Evolutionary conservation across 495 filamentous ascomycete species (phyloP), one percentile per base, ranked within the genome.

Genomic region (Daldinia caldariorum): DNA sequence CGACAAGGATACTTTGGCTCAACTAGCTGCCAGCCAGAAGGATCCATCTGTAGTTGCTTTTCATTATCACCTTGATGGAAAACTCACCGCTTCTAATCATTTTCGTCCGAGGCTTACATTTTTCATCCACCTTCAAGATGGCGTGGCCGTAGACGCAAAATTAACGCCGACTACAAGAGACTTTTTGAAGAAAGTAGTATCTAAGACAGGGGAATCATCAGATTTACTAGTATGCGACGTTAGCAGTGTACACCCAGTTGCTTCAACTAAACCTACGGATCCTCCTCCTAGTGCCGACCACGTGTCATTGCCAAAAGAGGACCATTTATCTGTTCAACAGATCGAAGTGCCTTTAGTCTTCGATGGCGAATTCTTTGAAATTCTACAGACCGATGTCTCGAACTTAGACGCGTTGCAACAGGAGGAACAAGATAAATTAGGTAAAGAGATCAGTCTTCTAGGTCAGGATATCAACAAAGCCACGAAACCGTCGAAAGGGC

Each of bases 311-410:
- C 22, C 60, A 12, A 38, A 49, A 29, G 50, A 66, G 29, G 64
- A 65, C 12, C 53, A 53, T 18, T 22, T 50, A 35, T 45, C 57
- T 32, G 49, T 75, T 35, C 76, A 78, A 39, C 82, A 77, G 68
- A 79, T 93, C 31, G 86, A 90, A 70, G 81, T 94, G 14, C 90
- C 91, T 9, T 77, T 94, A 16, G 82, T 81, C 18, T 87, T 88
- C 13, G 91, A 92, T 68, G 78, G 81, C 20, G 85, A 89, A 61
- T 94, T 94, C 76, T 93, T 93, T 75, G 77, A 82, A 41, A 83
- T 87, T 8, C 82, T 94, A 22, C 83, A 88, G 61, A 80, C 79
- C 35, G 88, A 92, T 59, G 82, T 94, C 22, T 80, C 80, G 16
- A 83, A 82, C 41, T 79, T 93, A 22, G 89, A 89, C 63, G 74